Evolutionary conservation across 148 eudicot species (phyloP).

Genomic region (Arctostaphylos glauca): DNA sequence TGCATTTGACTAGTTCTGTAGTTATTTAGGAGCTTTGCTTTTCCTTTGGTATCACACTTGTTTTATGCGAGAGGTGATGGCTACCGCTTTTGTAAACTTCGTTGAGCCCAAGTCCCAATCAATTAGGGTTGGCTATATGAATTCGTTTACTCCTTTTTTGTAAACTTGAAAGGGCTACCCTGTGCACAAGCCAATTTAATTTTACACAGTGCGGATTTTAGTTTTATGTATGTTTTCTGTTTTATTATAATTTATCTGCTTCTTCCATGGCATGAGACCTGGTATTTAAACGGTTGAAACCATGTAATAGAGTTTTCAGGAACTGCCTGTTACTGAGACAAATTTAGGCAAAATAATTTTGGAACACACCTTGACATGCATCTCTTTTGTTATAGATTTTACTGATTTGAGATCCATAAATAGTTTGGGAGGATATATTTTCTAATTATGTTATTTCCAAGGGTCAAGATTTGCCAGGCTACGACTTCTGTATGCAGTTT

Average conservation of each 20-base stretch:
- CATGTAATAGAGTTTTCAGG: not conserved
- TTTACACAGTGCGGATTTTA: not conserved
- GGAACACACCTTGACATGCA: not conserved
- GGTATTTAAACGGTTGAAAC: not conserved
- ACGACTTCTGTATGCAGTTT: not conserved
- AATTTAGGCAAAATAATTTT: not conserved
- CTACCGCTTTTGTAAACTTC: not conserved
- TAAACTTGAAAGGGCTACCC: not conserved
- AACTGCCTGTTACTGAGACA: not conserved
- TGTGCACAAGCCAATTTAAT: not conserved
- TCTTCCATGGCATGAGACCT: not conserved
- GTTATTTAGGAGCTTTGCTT: slow-evolving; percentile 9
- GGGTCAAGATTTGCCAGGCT: not conserved
- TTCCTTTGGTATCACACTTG: not conserved
- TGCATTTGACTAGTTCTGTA: not conserved
- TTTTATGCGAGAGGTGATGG: not conserved
- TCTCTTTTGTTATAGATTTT: not conserved
- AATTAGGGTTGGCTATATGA: too few species aligned
- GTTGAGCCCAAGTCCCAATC: not conserved
- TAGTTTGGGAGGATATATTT: not conserved
- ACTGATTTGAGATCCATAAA: not conserved
- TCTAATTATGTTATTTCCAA: not conserved
- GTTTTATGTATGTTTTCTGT: not conserved
- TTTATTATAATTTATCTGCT: not conserved
- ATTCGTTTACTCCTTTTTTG: not conserved